These are phyloP conservation scores for Asterophora parasitica DNA, from an alignment of 768 basidiomycete species.

Conservation along the genomic window DNA sequence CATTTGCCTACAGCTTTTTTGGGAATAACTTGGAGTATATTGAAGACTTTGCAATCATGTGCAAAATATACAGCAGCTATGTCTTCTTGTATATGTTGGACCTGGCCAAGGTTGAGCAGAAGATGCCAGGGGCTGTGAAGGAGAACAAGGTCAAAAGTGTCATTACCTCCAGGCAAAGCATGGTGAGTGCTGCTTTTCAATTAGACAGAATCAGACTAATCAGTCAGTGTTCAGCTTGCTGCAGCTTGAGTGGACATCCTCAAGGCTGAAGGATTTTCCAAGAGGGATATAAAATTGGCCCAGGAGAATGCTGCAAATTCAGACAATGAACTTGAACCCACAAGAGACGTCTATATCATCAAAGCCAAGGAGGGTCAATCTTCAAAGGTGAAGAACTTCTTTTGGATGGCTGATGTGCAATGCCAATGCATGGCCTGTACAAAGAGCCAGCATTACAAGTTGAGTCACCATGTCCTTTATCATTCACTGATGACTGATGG, in stretches of 20 bases:
- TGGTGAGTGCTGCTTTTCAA: conserved; percentile 1
- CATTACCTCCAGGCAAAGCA: too few relatives aligned
- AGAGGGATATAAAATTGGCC: conserved; percentile 2
- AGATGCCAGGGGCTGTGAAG: too few relatives aligned
- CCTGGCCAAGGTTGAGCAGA: too few relatives aligned
- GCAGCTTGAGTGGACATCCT: too few relatives aligned
- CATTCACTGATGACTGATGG: too few relatives aligned
- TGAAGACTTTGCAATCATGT: conserved; percentile 11
- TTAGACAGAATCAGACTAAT: too few relatives aligned
- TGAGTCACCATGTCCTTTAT: background rate
- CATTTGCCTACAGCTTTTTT: too few relatives aligned
- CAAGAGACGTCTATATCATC: conserved; percentile 4
- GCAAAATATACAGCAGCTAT: conserved; percentile 8
- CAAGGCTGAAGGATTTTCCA: conserved; percentile 7
- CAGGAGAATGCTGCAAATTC: conserved; percentile 7
- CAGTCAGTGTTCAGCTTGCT: too few relatives aligned
- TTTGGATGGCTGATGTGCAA: conserved; percentile 6
- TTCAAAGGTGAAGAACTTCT: conserved; percentile 1
- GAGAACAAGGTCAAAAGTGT: too few relatives aligned
- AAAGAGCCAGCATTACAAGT: background rate
- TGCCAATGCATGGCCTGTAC: background rate
- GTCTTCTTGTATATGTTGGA: too few relatives aligned
- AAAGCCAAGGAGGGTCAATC: conserved; percentile 11
- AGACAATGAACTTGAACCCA: conserved; percentile 2
- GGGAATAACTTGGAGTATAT: too few relatives aligned